Conservation (phyloP, 176 grass and related monocot genomes). For the Otatea glauca region DNA sequence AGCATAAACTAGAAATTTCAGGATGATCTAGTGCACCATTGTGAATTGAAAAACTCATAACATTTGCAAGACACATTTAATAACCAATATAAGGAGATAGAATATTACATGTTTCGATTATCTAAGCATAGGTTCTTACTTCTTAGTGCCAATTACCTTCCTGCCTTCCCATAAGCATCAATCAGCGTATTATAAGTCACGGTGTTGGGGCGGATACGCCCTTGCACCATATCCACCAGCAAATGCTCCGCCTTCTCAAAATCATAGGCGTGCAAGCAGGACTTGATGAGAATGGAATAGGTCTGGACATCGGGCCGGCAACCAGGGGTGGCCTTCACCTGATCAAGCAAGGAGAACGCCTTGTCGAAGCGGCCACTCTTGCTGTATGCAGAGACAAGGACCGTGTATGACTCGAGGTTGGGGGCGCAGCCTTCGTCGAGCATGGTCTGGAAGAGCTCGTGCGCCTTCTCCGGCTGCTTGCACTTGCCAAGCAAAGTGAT, state of each 20-base stretch:
- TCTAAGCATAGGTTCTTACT: background rate
- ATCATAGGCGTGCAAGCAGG: conserved; percentile 79
- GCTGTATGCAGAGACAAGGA: conserved; percentile 82
- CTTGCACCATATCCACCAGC: conserved; percentile 63
- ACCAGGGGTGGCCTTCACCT: conserved; percentile 74
- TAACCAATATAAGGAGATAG: background rate
- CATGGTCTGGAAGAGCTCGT: conserved; percentile 84
- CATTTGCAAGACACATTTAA: background rate
- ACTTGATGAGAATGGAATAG: conserved; percentile 95
- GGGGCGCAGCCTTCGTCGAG: conserved; percentile 78
- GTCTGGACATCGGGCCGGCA: conserved; percentile 82
- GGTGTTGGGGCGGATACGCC: conserved; percentile 62
- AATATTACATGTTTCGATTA: background rate
- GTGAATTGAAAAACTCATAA: background rate
- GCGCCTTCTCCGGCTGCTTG: conserved; percentile 81
- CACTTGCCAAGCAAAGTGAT: conserved; percentile 97
- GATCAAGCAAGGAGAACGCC: conserved; percentile 70
- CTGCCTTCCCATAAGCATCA: conserved; percentile 88
- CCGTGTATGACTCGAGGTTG: conserved; percentile 84
- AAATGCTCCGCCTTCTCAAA: conserved; percentile 75
- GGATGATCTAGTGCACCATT: background rate
- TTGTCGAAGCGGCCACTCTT: conserved; percentile 72
- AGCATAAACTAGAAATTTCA: background rate
- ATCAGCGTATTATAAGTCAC: conserved; percentile 94
- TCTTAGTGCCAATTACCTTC: conserved; percentile 53